Percentiles rank a stretch among this genome's conserved stretches.
These are phyloP conservation scores for Elongisporangium undulatum DNA, from an alignment of 352 stramenopile genomes.

Conservation along the genomic window DNA sequence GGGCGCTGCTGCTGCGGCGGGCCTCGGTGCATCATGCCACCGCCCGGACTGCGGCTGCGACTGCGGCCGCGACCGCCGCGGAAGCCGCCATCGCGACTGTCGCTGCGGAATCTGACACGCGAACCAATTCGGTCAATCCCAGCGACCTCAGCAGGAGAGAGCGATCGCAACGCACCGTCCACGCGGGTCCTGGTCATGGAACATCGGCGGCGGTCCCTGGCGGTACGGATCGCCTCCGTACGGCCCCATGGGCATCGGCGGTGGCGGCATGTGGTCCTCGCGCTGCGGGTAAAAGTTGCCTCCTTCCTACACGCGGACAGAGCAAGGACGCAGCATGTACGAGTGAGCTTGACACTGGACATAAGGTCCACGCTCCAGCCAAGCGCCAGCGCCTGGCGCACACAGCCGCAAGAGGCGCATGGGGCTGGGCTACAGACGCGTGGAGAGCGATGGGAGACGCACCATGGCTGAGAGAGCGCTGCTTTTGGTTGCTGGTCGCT, in stretches of 20 bases:
- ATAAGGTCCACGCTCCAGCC: too few species aligned
- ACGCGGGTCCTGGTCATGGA: background rate
- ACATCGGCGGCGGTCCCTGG: background rate
- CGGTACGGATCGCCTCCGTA: background rate
- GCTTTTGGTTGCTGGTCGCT: background rate
- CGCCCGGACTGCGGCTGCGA: slow-evolving; percentile 17
- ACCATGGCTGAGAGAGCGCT: background rate
- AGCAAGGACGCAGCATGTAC: background rate
- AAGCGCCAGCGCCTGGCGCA: background rate
- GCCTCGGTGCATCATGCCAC: slow-evolving; percentile 1
- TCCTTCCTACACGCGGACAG: background rate
- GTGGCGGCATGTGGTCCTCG: background rate
- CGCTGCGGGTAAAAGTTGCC: background rate
- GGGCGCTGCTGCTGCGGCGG: slow-evolving; percentile 1
- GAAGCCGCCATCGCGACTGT: slow-evolving; percentile 24
- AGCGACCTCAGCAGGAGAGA: background rate
- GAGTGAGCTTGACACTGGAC: too few species aligned
- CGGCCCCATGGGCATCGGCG: background rate
- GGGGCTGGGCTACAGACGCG: background rate
- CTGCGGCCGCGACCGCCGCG: slow-evolving; percentile 23
- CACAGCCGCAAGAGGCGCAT: too few species aligned
- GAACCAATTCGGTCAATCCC: background rate
- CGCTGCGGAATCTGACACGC: slow-evolving; percentile 13
- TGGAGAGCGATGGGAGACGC: background rate
- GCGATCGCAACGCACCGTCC: background rate